Conservation (phyloP, 257 asterid species). For the Nicotiana tabacum region DNA sequence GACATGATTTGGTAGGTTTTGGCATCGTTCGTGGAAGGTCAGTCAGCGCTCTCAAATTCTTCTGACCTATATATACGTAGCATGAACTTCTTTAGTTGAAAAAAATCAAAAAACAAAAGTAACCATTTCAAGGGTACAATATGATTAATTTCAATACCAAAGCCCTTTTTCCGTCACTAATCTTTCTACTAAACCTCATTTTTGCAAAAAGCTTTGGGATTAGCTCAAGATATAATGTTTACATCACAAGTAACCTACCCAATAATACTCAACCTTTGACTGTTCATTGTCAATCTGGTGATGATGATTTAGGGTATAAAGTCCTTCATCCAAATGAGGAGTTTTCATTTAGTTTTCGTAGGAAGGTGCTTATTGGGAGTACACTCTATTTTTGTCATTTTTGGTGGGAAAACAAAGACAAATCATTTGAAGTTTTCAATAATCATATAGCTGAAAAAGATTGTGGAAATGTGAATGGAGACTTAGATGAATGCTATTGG, state of each 20-base stretch:
- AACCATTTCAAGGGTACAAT: neutral
- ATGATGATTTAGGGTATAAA: neutral
- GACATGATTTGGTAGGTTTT: no score
- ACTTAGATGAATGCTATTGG: neutral
- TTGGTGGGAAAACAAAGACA: neutral
- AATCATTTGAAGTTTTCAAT: neutral
- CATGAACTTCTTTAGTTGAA: neutral
- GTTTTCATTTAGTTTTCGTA: neutral
- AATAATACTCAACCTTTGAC: neutral
- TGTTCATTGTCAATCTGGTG: neutral
- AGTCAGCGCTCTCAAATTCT: neutral
- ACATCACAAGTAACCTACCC: neutral
- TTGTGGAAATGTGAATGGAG: neutral
- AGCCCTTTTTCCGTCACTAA: neutral
- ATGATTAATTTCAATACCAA: neutral
- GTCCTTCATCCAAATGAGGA: neutral
- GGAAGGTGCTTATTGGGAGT: neutral
- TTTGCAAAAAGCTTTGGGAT: neutral
- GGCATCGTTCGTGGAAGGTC: no score
- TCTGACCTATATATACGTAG: neutral
- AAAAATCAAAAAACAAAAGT: neutral
- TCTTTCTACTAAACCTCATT: neutral
- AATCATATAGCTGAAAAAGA: conserved; percentile 8
- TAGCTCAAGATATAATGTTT: neutral
- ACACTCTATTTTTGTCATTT: conserved; percentile 1